Percentiles rank a stretch among this genome's conserved stretches.
phyloP scores from a whole-genome alignment of 805 yeast species.

The Kockiozyma suomiensis region DNA sequence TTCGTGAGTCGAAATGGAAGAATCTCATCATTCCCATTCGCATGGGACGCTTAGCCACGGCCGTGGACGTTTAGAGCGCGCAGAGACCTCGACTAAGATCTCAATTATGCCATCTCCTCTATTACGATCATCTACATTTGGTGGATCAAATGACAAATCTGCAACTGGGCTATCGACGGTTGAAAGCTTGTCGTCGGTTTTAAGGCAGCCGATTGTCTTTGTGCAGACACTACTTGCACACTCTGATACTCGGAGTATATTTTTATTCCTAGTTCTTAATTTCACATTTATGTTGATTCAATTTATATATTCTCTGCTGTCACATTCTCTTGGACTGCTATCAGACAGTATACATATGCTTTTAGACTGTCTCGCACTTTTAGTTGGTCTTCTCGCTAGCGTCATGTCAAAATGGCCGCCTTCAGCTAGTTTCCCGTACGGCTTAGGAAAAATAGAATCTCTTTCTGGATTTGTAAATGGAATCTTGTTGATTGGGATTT shows the following conservation, averaged over 20 bases:
- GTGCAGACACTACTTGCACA: conserved; percentile 46
- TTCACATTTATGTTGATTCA: conserved; percentile 94
- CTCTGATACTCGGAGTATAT: conserved; percentile 82
- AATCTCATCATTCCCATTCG: conserved; percentile 2
- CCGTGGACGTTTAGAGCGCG: neutral
- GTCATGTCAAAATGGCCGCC: conserved; percentile 61
- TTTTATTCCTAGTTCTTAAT: conserved; percentile 81
- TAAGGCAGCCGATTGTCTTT: conserved; percentile 29
- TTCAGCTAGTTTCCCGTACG: conserved; percentile 79
- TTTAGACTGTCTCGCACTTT: conserved; percentile 85
- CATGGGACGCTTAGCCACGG: neutral
- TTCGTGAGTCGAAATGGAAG: neutral
- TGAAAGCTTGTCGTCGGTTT: neutral
- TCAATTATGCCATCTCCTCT: conserved; percentile 15
- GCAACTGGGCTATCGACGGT: neutral
- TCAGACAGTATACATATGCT: conserved; percentile 98
- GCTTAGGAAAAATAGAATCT: conserved; percentile 80
- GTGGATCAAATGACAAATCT: neutral
- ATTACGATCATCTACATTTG: conserved; percentile 5
- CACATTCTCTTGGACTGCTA: conserved; percentile 85
- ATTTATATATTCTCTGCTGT: conserved; percentile 84
- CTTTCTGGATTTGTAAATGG: conserved; percentile 96
- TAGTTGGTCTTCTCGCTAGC: conserved; percentile 88
- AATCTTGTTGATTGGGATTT: conserved; percentile 81
- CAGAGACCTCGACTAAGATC: conserved; percentile 9